phyloP scores from a whole-genome alignment of 768 basidiomycete genomes.

The Terana coerulea region DNA sequence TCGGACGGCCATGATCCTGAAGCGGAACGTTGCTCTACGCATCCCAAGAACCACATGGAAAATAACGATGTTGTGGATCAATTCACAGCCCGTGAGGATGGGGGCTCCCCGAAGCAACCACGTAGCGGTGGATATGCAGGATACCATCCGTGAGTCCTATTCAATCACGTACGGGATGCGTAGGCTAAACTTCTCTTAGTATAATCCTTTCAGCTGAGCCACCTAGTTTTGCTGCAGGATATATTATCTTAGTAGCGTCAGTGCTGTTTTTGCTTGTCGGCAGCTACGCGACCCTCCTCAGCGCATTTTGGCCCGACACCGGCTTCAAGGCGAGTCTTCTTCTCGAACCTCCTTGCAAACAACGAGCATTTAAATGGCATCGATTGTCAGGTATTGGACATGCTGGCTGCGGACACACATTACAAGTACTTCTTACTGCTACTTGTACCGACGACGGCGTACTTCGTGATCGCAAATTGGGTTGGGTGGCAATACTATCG shows the following conservation, averaged over 20 bases:
- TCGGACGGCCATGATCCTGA: too few species aligned
- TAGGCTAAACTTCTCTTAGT: not conserved
- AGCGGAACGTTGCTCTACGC: too few species aligned
- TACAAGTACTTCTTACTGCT: slow-evolving; percentile 87
- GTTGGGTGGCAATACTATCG: slow-evolving; percentile 98
- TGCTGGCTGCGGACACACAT: slow-evolving; percentile 68
- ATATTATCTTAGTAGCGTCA: slow-evolving; percentile 44
- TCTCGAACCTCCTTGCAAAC: too few species aligned
- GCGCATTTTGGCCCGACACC: slow-evolving; percentile 55
- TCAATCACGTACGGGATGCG: not conserved
- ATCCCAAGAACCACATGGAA: too few species aligned
- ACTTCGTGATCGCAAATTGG: slow-evolving; percentile 98
- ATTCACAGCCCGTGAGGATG: too few species aligned
- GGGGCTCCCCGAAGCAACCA: too few species aligned
- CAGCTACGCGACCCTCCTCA: slow-evolving; percentile 62
- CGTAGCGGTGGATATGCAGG: slow-evolving; percentile 5
- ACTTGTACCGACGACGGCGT: slow-evolving; percentile 75
- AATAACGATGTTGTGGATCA: too few species aligned
- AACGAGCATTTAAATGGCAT: not conserved
- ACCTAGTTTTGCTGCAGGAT: slow-evolving; percentile 33
- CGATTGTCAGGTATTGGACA: slow-evolving; percentile 53
- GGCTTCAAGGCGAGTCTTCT: slow-evolving; percentile 45
- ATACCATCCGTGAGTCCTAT: slow-evolving; percentile 10
- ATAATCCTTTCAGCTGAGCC: slow-evolving; percentile 5
- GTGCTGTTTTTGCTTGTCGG: slow-evolving; percentile 52